phyloP scores from a whole-genome alignment of 768 basidiomycete genomes.

The Polyporus arcularius region DNA sequence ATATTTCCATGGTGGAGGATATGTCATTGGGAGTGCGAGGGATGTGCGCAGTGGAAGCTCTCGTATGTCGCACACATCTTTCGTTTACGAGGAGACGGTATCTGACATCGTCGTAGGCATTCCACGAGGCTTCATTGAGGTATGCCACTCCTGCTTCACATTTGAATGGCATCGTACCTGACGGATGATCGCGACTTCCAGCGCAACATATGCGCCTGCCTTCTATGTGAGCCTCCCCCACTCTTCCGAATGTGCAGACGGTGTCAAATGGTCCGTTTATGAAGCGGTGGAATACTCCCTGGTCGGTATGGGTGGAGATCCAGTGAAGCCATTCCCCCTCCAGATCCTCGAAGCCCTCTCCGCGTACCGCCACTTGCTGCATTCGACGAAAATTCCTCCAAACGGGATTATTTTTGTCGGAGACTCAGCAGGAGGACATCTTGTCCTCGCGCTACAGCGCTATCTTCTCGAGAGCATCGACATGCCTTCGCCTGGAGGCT shows the following conservation, averaged over 20 bases:
- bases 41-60: constrained; percentile 10
- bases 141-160: background rate
- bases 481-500: constrained; percentile 4
- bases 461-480: constrained; percentile 54
- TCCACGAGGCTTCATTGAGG: constrained; percentile 11
- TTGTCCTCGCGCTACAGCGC: constrained; percentile 62
- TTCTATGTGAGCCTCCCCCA: background rate
- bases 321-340: constrained; percentile 58
- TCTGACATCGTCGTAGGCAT: background rate
- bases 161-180: too few species aligned
- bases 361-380: constrained; percentile 73
- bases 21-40: constrained; percentile 13
- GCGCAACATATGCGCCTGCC: constrained; percentile 11
- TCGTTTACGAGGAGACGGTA: background rate
- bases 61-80: background rate
- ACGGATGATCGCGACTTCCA: background rate
- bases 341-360: constrained; percentile 75
- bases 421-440: constrained; percentile 80
- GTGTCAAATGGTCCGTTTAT: constrained; percentile 32
- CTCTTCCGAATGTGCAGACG: background rate
- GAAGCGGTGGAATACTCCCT: constrained; percentile 48
- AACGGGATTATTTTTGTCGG: constrained; percentile 66
- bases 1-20: constrained; percentile 18
- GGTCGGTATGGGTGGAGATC: constrained; percentile 35
- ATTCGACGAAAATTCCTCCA: constrained; percentile 54